Base-by-base conservation (phyloP, 176 grass and related monocot genomes). In the Triticum urartu region DNA sequence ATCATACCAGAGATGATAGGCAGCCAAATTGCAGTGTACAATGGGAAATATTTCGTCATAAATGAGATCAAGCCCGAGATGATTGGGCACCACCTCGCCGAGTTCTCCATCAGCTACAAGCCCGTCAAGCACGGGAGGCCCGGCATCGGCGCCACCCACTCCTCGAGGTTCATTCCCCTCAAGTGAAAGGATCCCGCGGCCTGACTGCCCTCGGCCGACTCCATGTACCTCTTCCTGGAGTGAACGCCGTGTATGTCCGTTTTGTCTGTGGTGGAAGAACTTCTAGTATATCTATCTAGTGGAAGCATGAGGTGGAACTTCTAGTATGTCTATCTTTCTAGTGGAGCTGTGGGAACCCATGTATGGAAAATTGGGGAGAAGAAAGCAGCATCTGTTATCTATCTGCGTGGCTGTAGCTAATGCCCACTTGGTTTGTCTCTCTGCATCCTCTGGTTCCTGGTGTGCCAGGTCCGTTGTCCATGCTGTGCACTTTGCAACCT, bases 1-100 rank as follows among this genome's bases (percentile, higher is more conserved):
- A 91, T 91, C 35, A 87, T 94, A 3, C 92, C 87, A 47, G 92
- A 91, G 89, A 94, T 94, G 92, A 87, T 91, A n/a, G 89, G 92
- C 10, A 91, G 84, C 92, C 74, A 87, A 1, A 17, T 91, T 9
- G 77, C 84, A 5, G 84, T 91, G 3, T 91, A 94, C 81, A 94
- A 87, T 9, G 92, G 92, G 9, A 94, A 89, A 79, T 72, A 39
- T 4, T 91, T 94, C 73, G 0, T 5, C 15, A 0, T 6, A 18
- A 48, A 15, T 73, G 70, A 73, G n/a, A 73, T 73, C n/a, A 74
- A 74, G 22, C 71, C 71, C 45, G 71, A 74, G 40, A 74, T 74
- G 71, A 74, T 11, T 7, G 22, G 71, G 1, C 93, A 94, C 78
- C 92, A 92, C 75, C 77, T 94, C 3, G 85, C 85, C 0, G 88